Percentiles rank a stretch among this genome's conserved stretches.
These are phyloP conservation scores for Penicillium daleae DNA, from an alignment of 495 filamentous ascomycete genomes.

Conservation along the genomic window DNA sequence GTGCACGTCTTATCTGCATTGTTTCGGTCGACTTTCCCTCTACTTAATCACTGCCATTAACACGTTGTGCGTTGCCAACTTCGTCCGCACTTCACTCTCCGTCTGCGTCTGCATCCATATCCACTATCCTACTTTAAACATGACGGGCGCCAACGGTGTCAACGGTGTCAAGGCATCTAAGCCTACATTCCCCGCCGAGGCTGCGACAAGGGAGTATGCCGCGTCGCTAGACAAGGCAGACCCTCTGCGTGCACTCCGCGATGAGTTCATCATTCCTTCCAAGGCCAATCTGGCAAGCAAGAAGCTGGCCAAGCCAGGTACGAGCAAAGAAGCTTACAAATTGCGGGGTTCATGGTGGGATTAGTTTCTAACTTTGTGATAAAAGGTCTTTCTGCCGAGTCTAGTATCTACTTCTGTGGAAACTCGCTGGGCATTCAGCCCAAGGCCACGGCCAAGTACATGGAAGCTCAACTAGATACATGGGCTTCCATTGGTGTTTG, in stretches of 20 bases:
- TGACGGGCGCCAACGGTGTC: slow-evolving; percentile 19
- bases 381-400: slow-evolving; percentile 45
- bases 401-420: slow-evolving; percentile 85
- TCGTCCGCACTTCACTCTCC: not conserved
- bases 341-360: not conserved
- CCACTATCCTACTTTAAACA: slow-evolving; percentile 9
- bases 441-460: slow-evolving; percentile 66
- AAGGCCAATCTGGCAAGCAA: slow-evolving; percentile 75
- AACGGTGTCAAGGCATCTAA: slow-evolving; percentile 30
- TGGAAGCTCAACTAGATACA: slow-evolving; percentile 78
- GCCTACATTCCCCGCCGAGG: slow-evolving; percentile 42
- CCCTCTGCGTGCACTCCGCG: slow-evolving; percentile 64
- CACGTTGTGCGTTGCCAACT: not conserved
- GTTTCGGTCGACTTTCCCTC: not conserved
- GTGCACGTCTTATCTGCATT: slow-evolving; percentile 12
- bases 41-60: not conserved
- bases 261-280: slow-evolving; percentile 83
- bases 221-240: slow-evolving; percentile 69
- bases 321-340: not conserved
- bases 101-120: not conserved
- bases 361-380: slow-evolving; percentile 16
- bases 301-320: slow-evolving; percentile 57
- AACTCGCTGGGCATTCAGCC: slow-evolving; percentile 96
- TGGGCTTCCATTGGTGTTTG: slow-evolving; percentile 91
- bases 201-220: slow-evolving; percentile 58